phyloP scores from a whole-genome alignment of 345 rosid species.

The Dimocarpus longan region DNA sequence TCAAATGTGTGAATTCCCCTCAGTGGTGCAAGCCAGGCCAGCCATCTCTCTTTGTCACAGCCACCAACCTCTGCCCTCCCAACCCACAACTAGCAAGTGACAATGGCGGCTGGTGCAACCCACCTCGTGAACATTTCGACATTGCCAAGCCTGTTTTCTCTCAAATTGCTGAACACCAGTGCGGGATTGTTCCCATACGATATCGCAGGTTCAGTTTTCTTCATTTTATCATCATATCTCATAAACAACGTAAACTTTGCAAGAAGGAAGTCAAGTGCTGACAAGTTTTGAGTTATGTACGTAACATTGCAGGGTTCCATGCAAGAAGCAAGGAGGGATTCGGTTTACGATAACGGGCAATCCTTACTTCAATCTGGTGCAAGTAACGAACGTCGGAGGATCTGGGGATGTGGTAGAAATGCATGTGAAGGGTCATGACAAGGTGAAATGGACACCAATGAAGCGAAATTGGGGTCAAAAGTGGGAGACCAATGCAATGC shows the following conservation, averaged over 20 bases:
- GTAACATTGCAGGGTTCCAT: conserved; percentile 57
- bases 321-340: conserved; percentile 77
- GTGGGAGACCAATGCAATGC: conserved; percentile 40
- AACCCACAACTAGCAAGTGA: conserved; percentile 48
- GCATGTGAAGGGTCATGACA: conserved; percentile 54
- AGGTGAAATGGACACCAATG: conserved; percentile 46
- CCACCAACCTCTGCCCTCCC: conserved; percentile 84
- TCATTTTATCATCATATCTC: not conserved
- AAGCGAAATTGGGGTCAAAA: conserved; percentile 53
- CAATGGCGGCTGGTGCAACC: conserved; percentile 81
- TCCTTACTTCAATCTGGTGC: conserved; percentile 60
- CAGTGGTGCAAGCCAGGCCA: conserved; percentile 59
- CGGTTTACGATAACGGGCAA: conserved; percentile 63
- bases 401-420: conserved; percentile 63
- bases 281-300: not conserved
- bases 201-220: conserved; percentile 54
- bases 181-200: conserved; percentile 62
- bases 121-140: conserved; percentile 74
- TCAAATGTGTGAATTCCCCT: conserved; percentile 39
- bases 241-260: not conserved
- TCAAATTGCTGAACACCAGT: conserved; percentile 53
- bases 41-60: conserved; percentile 60
- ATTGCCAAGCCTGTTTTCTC: conserved; percentile 61
- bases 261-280: not conserved
- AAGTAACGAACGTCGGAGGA: conserved; percentile 69